phyloP scores from a whole-genome alignment of 257 asterid species.

The Solanum gandarillasii region DNA sequence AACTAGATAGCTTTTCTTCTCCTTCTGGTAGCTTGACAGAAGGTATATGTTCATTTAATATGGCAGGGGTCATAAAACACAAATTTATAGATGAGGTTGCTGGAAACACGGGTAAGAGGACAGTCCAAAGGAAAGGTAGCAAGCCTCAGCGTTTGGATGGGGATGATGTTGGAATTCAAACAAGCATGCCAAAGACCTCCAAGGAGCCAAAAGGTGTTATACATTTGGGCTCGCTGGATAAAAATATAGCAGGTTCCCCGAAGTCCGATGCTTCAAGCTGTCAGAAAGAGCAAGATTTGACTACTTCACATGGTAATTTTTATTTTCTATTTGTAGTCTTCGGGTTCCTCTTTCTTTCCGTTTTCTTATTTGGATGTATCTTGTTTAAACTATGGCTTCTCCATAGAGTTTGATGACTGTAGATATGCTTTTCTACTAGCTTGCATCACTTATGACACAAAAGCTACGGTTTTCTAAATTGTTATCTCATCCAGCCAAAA shows the following conservation, averaged over 20 bases:
- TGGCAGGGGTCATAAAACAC: constrained; percentile 37
- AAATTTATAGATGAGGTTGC: constrained; percentile 44
- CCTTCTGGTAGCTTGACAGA: constrained; percentile 54
- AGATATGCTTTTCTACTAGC: not conserved
- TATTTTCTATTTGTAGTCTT: not conserved
- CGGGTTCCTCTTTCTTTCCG: not conserved
- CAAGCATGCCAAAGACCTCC: constrained; percentile 30
- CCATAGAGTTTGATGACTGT: not conserved
- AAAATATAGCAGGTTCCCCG: constrained; percentile 41
- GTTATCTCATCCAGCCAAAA: not conserved
- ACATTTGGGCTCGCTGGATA: constrained; percentile 74
- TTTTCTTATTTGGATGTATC: not conserved
- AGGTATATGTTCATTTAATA: constrained; percentile 29
- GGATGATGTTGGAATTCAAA: constrained; percentile 40
- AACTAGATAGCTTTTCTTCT: constrained; percentile 31
- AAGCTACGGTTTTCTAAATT: not conserved
- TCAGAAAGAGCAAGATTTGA: constrained; percentile 41
- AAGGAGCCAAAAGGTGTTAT: constrained; percentile 82
- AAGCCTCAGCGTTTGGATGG: constrained; percentile 27
- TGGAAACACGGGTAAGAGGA: constrained; percentile 28
- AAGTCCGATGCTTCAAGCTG: constrained; percentile 52
- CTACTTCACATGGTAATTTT: constrained; percentile 50
- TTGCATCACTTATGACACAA: not conserved
- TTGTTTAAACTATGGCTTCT: not conserved
- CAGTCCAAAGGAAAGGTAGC: constrained; percentile 54